Conservation (phyloP, 306 rosid genomes). For the Benincasa hispida region DNA sequence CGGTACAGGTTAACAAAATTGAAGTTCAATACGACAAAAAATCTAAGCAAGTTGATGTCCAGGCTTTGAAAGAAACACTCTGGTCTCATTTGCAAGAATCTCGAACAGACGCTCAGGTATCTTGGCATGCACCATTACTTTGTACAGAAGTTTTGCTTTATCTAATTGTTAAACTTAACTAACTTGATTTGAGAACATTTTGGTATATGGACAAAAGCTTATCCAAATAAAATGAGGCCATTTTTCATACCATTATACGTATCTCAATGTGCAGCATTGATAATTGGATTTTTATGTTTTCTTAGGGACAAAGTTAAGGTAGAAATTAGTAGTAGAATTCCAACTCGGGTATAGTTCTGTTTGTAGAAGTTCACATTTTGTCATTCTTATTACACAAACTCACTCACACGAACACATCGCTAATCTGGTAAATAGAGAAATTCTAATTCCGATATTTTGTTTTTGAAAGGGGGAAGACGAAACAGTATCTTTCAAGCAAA, state of each 20-base stretch:
- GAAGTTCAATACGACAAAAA: conserved; percentile 92
- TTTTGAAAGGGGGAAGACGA: conserved; percentile 37
- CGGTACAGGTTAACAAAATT: conserved; percentile 66
- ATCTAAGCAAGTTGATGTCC: conserved; percentile 89
- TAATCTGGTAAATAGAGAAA: not conserved
- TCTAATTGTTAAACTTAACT: not conserved
- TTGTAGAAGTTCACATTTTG: not conserved
- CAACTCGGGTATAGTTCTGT: not conserved
- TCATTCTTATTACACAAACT: not conserved
- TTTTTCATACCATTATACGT: not conserved
- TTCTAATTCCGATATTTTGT: not conserved
- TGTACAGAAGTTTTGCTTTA: not conserved
- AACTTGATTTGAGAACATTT: not conserved
- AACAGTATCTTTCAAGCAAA: conserved; percentile 43
- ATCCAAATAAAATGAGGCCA: not conserved
- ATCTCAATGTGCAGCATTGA: not conserved
- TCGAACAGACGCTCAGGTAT: conserved; percentile 41
- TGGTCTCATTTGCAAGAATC: conserved; percentile 69
- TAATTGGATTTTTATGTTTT: not conserved
- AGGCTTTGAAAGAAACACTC: conserved; percentile 63
- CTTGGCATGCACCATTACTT: conserved; percentile 5
- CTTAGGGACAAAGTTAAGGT: not conserved
- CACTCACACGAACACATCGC: not conserved
- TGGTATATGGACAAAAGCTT: not conserved
- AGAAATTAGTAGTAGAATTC: not conserved